Base-by-base conservation (phyloP, 2,329 filamentous ascomycete species). In the Metarhizium anisopliae region DNA sequence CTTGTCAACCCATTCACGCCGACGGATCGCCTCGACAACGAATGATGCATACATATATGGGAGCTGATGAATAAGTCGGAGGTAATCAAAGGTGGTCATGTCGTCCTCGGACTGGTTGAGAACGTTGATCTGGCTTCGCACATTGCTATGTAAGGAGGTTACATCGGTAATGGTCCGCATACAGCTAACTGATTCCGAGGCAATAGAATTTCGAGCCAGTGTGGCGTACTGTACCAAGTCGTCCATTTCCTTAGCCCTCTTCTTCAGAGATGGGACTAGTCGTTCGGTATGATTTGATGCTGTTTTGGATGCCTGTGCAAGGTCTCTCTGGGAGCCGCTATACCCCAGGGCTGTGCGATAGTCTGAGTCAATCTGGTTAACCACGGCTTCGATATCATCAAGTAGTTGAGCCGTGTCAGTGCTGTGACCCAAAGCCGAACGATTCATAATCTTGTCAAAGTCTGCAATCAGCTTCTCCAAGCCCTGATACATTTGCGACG, bases 21-120 rank as follows among this genome's bases (percentile, higher is more conserved):
- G 85, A 56, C 89, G 83, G 45, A 96, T 83, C 16, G 90, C 87
- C 71, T 99, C 94, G 3, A 90, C 82, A 20, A 95, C 76, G 57
- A 96, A 88, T 2, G 91, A 92, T 0, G 92, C 92, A 68, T 97
- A 99, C 63, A 95, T 85, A 56, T 87, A 86, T 0, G 94, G 94
- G 35, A 97, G 80, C 59, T 92, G 85, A 47, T 92, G 86, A 40
- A 96, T 86, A 25, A 90, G 77, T 18, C 86, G 84, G 25, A 99
- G 77, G 45, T 89, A 82, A 59, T 95, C 87, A 67, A 96, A 92
- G 0, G 88, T 86, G 36, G 89, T 84, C 66, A 88, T 79, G 50
- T 89, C 88, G 58, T 94, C 88, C 57, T 88, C 82, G 7, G 87
- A 83, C 51, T 89, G 77, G 59, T 86, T 85, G 49, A 96, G 73